Base-by-base conservation (phyloP, 2,329 filamentous ascomycete genomes). In the Sclerotinia spermophila region DNA sequence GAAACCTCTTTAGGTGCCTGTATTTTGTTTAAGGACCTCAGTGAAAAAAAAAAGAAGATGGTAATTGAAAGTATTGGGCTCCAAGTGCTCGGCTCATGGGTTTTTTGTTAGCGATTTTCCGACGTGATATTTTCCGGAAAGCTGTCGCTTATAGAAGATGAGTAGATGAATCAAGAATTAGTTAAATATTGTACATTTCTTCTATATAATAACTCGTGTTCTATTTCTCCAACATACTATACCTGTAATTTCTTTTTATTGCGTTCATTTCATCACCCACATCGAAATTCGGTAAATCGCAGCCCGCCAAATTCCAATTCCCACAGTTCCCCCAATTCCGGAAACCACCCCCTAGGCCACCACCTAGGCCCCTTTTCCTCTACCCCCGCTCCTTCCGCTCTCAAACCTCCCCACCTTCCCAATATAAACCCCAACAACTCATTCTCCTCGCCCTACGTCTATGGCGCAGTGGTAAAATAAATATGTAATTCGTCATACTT, bases 391-490 rank as follows among this genome's bases (percentile, higher is more conserved):
- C 33, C 30, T 58, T 35, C 17, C 30, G 4, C 19, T 11, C 55
- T 19, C 10, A 24, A 4, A 38, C 35, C 56, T 15, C 6, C 24
- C 24, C 24, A 35, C 19, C 24, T 24, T 11, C 4, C 11, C 2
- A 24, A 59, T 40, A 59, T 59, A 53, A 59, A 40, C 13, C 15
- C 15, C 7, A 40, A 60, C 27, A 30, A 27, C 58, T 6, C 33
- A 21, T n/a, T 11, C 4, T 24, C 7, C 38, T 5, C 53, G 27
- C 38, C 58, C 38, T 60, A 38, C 15, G 58, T 42, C 58, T n/a
- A 42, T 60, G 58, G 58, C 58, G 24, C 35, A 60, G 58, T 27
- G 58, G 58, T n/a, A 60, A 10, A n/a, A 60, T 60, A 60, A 11
- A 60, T 60, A n/a, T 42, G 15, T 3, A 19, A 60, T 60, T 60